Percentiles rank a stretch among this genome's conserved stretches.
phyloP scores from a whole-genome alignment of 352 stramenopile species.

The Globisporangium splendens region DNA sequence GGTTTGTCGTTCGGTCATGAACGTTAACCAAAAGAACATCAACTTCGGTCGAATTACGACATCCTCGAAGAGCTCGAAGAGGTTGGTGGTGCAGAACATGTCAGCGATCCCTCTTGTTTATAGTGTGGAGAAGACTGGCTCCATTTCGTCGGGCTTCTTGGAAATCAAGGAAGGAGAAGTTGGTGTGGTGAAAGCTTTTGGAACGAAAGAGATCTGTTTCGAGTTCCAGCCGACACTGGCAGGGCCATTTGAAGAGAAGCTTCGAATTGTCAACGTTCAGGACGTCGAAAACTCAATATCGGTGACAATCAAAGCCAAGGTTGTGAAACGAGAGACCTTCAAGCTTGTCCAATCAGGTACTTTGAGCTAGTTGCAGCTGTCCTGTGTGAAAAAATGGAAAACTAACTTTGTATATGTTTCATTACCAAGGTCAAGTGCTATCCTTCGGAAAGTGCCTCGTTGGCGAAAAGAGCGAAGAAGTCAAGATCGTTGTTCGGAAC shows the following conservation, averaged over 20 bases:
- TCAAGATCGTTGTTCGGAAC: slow-evolving; percentile 86
- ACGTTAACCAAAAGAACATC: slow-evolving; percentile 92
- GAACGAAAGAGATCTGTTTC: slow-evolving; percentile 87
- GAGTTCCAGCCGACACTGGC: slow-evolving; percentile 85
- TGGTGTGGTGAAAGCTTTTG: slow-evolving; percentile 85
- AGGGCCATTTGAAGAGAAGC: slow-evolving; percentile 85
- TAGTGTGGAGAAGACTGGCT: slow-evolving; percentile 86
- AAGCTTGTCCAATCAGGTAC: slow-evolving; percentile 86
- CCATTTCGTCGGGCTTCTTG: slow-evolving; percentile 87
- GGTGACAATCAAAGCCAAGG: slow-evolving; percentile 87
- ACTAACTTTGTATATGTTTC: slow-evolving; percentile 5
- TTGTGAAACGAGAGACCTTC: slow-evolving; percentile 88
- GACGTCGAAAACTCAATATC: slow-evolving; percentile 84
- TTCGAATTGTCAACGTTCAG: slow-evolving; percentile 89
- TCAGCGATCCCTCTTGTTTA: slow-evolving; percentile 82
- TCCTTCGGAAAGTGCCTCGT: slow-evolving; percentile 82
- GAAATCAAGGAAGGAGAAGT: slow-evolving; percentile 87
- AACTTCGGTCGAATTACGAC: slow-evolving; percentile 88
- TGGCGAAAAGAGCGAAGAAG: slow-evolving; percentile 76
- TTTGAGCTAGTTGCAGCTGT: slow-evolving; percentile 4
- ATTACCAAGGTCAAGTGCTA: slow-evolving; percentile 64
- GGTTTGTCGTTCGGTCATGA: slow-evolving; percentile 84
- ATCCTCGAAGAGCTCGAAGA: slow-evolving; percentile 84
- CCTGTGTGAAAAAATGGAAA: neutral
- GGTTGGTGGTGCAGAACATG: slow-evolving; percentile 85